Evolutionary conservation across 2,329 filamentous ascomycete genomes (phyloP).

Genomic region (Knoxdaviesia capensis): DNA sequence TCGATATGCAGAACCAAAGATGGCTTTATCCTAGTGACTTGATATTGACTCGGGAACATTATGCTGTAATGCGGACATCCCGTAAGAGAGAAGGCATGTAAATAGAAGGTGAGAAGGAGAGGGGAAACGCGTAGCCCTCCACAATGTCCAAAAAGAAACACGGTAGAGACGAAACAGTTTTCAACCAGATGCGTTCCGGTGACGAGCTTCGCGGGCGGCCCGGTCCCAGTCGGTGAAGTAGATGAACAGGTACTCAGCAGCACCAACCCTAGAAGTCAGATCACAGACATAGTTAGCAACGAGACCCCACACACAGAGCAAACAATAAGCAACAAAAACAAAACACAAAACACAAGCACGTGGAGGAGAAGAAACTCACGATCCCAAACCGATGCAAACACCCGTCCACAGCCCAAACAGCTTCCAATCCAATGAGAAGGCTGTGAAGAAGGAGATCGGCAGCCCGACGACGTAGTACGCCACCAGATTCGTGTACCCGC

Average conservation of each 20-base stretch:
- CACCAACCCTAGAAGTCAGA: conserved; percentile 20
- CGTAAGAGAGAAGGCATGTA: too few relatives aligned
- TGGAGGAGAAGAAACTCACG: conserved; percentile 20
- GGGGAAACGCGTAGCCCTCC: too few relatives aligned
- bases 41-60: too few relatives aligned
- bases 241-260: conserved; percentile 32
- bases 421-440: conserved; percentile 59
- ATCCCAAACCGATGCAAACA: conserved; percentile 48
- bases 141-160: too few relatives aligned
- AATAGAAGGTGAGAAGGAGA: too few relatives aligned
- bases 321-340: background rate
- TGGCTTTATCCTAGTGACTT: too few relatives aligned
- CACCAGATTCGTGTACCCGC: conserved; percentile 71
- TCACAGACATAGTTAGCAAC: conserved; percentile 3
- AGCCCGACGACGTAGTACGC: conserved; percentile 76
- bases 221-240: conserved; percentile 31
- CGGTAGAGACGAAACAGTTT: too few relatives aligned
- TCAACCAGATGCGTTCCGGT: conserved; percentile 16
- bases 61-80: too few relatives aligned
- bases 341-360: background rate
- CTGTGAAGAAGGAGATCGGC: conserved; percentile 61
- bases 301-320: background rate
- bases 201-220: conserved; percentile 30
- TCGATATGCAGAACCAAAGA: too few relatives aligned
- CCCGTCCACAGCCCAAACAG: conserved; percentile 68